These are phyloP conservation scores for Trifolium pratense DNA, from an alignment of 306 rosid species.

Conservation along the genomic window DNA sequence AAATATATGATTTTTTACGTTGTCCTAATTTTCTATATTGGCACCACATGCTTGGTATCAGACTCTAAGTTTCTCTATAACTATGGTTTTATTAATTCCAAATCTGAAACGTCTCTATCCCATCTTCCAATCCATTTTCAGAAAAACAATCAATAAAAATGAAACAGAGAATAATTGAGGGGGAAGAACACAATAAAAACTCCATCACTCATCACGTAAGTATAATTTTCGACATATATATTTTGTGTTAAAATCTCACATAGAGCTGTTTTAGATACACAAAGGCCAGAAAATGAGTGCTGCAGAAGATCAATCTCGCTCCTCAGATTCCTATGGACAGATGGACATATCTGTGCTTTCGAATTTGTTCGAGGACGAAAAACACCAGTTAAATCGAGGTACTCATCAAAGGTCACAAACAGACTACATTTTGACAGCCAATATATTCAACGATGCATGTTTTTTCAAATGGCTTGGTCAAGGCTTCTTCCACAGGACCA, in stretches of 20 bases:
- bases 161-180: too few species aligned
- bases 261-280: constrained; percentile 17
- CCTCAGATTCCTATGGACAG: constrained; percentile 72
- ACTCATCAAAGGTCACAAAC: constrained; percentile 41
- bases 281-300: constrained; percentile 46
- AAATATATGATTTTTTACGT: too few species aligned
- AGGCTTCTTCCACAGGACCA: constrained; percentile 38
- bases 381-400: constrained; percentile 47
- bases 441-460: too few species aligned
- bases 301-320: constrained; percentile 41
- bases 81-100: too few species aligned
- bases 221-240: neutral
- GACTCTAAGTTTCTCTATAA: too few species aligned
- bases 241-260: constrained; percentile 7
- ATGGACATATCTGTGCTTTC: constrained; percentile 91
- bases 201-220: neutral
- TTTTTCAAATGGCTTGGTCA: constrained; percentile 45
- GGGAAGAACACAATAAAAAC: too few species aligned
- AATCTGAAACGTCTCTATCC: too few species aligned
- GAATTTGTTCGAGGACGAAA: constrained; percentile 62
- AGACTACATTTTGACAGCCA: constrained; percentile 48
- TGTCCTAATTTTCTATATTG: too few species aligned
- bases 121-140: too few species aligned
- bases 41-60: too few species aligned
- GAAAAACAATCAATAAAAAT: too few species aligned